These are phyloP conservation scores for Datura wrightii DNA, from an alignment of 257 asterid genomes.

Conservation along the genomic window DNA sequence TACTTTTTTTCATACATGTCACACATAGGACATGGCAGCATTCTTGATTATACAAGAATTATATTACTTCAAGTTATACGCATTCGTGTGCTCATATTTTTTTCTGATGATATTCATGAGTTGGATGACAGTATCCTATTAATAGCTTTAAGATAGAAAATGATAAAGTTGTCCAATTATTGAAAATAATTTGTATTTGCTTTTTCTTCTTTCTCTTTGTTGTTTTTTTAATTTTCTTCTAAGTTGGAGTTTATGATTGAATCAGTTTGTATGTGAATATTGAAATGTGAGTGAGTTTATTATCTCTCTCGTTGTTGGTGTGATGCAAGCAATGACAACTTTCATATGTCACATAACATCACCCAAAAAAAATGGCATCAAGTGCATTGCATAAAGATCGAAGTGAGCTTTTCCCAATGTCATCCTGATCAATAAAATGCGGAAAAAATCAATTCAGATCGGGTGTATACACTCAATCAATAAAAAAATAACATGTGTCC, in stretches of 20 bases:
- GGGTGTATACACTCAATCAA: no score
- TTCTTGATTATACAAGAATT: slow-evolving; percentile 6
- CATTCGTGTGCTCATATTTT: neutral
- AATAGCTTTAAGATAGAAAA: neutral
- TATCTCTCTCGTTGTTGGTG: no score
- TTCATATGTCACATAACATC: no score
- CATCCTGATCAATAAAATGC: no score
- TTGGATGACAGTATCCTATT: slow-evolving; percentile 27
- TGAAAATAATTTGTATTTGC: neutral
- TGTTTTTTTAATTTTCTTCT: neutral
- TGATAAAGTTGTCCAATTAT: slow-evolving; percentile 18
- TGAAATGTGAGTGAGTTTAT: neutral
- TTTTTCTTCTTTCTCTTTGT: neutral
- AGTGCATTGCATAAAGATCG: no score
- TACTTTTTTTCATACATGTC: neutral
- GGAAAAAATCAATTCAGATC: no score
- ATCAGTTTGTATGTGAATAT: neutral
- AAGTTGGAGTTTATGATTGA: neutral
- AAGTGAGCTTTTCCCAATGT: no score
- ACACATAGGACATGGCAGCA: slow-evolving; percentile 31
- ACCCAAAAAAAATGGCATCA: no score
- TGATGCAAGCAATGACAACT: no score
- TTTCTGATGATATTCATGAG: slow-evolving; percentile 14
- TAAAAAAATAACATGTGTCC: no score
- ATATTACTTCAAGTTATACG: slow-evolving; percentile 16